Percentiles rank a stretch among this genome's conserved stretches.
phyloP scores from a whole-genome alignment of 2,329 filamentous ascomycete species.

The Pseudogymnoascus sp. region DNA sequence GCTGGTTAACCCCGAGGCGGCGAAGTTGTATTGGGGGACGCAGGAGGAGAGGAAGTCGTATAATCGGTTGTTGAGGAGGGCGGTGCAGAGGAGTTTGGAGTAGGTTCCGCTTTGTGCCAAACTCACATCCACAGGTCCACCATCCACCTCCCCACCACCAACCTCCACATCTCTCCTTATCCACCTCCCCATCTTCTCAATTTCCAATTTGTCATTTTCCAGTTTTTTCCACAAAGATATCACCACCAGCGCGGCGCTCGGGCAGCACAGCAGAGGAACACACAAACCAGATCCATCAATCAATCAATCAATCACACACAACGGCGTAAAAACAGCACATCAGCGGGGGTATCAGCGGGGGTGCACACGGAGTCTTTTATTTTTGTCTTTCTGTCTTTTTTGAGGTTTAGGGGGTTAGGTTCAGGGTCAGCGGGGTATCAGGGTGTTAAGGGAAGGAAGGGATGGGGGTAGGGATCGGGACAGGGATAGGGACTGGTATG shows the following conservation, averaged over 20 bases:
- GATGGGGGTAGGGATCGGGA: background rate
- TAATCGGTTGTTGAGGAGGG: slow-evolving; percentile 71
- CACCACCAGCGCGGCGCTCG: background rate
- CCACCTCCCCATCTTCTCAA: background rate
- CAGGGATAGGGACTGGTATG: background rate
- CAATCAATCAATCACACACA: background rate
- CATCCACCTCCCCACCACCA: background rate
- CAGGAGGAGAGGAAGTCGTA: slow-evolving; percentile 77
- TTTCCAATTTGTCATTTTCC: background rate
- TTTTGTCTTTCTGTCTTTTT: background rate
- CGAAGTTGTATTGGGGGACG: slow-evolving; percentile 79
- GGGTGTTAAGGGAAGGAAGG: background rate
- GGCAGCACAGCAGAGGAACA: background rate
- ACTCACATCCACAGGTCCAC: background rate
- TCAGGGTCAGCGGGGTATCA: background rate
- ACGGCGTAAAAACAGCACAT: background rate
- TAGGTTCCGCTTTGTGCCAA: slow-evolving; percentile 25
- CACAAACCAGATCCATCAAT: background rate
- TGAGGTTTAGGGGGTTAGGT: background rate
- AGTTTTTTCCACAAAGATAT: background rate
- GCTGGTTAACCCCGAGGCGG: slow-evolving; percentile 78
- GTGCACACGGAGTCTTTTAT: background rate
- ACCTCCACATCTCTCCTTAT: background rate
- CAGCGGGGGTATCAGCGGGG: background rate
- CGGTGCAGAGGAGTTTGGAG: slow-evolving; percentile 65